Evolutionary conservation across 768 basidiomycete species (phyloP).

Genomic region (Paxillus rubicundulus): DNA sequence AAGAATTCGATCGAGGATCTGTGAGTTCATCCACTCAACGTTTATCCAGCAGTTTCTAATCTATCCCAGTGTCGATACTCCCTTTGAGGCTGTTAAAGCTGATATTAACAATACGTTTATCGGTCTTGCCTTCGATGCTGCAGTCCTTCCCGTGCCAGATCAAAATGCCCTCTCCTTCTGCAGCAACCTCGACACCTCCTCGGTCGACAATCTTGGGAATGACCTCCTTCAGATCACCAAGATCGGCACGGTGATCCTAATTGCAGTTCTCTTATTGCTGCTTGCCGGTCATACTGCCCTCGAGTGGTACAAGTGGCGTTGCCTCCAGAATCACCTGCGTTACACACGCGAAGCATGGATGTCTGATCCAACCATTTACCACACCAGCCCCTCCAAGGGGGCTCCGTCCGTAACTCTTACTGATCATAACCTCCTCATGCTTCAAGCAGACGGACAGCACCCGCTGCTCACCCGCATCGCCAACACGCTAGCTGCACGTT

Average conservation of each 20-base stretch:
- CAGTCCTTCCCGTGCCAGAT: constrained; percentile 73
- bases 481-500: constrained; percentile 46
- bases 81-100: constrained; percentile 83
- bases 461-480: constrained; percentile 70
- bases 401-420: constrained; percentile 59
- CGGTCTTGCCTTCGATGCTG: constrained; percentile 68
- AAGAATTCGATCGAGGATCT: constrained; percentile 63
- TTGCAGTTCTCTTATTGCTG: constrained; percentile 68
- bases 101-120: constrained; percentile 88
- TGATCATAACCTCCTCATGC: constrained; percentile 77
- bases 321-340: constrained; percentile 61
- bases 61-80: constrained; percentile 63
- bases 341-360: constrained; percentile 75
- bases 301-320: constrained; percentile 89
- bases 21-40: constrained; percentile 43
- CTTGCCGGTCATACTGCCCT: constrained; percentile 70
- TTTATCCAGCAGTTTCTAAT: background rate
- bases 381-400: constrained; percentile 26
- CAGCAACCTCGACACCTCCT: constrained; percentile 69
- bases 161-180: constrained; percentile 75
- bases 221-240: constrained; percentile 79
- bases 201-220: constrained; percentile 80
- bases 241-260: constrained; percentile 74
- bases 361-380: constrained; percentile 63
- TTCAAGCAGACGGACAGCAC: constrained; percentile 65